Percentiles rank a stretch among this genome's conserved stretches.
Conservation (phyloP, 2,329 filamentous ascomycete genomes). For the Nannizziopsis arthrosporioides region DNA sequence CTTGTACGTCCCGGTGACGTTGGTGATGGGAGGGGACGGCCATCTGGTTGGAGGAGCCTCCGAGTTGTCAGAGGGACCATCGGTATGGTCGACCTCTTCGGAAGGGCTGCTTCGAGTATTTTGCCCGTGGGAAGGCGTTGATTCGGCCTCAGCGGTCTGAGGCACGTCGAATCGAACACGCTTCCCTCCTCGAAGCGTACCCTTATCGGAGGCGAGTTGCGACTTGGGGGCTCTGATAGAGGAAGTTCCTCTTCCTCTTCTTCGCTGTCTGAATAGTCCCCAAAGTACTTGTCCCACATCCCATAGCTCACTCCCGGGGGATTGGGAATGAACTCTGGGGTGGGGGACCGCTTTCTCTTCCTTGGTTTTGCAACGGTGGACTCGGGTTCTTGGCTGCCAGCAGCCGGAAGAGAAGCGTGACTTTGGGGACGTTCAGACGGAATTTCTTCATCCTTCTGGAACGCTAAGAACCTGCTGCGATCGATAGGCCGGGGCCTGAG, state of each 20-base stretch:
- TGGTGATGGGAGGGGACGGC: constrained; percentile 7
- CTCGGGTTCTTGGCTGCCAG: constrained; percentile 1
- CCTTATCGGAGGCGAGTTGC: constrained; percentile 4
- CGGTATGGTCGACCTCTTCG: not conserved
- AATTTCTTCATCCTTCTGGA: constrained; percentile 2
- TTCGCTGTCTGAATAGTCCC: constrained; percentile 25
- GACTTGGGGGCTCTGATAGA: constrained; percentile 1
- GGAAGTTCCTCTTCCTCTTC: constrained; percentile 17
- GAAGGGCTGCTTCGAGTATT: constrained; percentile 4
- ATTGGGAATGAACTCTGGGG: constrained; percentile 34
- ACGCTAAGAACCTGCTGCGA: constrained; percentile 5
- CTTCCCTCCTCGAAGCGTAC: constrained; percentile 18
- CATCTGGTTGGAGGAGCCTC: not conserved
- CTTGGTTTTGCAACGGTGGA: not conserved
- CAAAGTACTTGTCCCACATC: constrained; percentile 31
- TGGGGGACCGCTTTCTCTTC: constrained; percentile 30
- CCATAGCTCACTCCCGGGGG: constrained; percentile 33
- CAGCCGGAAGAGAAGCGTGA: not conserved
- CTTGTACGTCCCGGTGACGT: constrained; percentile 18
- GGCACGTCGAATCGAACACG: constrained; percentile 27
- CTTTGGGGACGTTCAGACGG: not conserved
- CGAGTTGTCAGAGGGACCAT: not conserved
- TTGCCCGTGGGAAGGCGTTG: constrained; percentile 6
- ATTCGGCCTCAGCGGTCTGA: constrained; percentile 11
- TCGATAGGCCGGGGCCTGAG: constrained; percentile 22